Evolutionary conservation across 2,329 filamentous ascomycete genomes (phyloP).

Genomic region (Pseudomassariella vexata): DNA sequence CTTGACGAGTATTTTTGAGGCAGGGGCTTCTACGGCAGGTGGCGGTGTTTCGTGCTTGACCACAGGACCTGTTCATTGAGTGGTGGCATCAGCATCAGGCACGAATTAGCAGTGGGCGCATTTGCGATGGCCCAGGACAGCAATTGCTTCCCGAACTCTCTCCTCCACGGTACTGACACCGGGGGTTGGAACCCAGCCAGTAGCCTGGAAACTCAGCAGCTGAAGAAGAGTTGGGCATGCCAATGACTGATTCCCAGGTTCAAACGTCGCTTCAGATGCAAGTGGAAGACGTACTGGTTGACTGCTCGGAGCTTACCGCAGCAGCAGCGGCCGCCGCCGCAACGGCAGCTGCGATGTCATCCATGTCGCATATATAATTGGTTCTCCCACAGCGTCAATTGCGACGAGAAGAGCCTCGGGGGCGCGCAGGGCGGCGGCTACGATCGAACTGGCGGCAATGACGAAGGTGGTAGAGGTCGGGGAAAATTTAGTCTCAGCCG

Average conservation of each 20-base stretch:
- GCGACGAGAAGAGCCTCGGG: constrained; percentile 1
- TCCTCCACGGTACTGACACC: neutral
- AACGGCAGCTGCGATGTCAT: constrained; percentile 6
- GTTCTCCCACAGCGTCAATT: constrained; percentile 2
- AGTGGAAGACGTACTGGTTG: neutral
- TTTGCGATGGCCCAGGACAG: neutral
- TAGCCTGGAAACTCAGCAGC: no score
- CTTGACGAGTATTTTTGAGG: constrained; percentile 22
- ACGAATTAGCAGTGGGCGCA: neutral
- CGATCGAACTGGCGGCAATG: constrained; percentile 1
- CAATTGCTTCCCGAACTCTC: neutral
- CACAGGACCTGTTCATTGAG: constrained; percentile 15
- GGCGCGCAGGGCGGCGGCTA: constrained; percentile 6
- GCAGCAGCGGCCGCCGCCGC: constrained; percentile 5
- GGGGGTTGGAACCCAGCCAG: neutral
- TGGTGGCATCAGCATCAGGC: constrained; percentile 6
- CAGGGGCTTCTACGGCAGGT: constrained; percentile 9
- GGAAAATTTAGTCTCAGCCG: constrained; percentile 11
- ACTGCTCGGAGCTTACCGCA: neutral
- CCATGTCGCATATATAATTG: constrained; percentile 7
- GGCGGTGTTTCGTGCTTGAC: constrained; percentile 21
- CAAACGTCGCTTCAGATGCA: neutral
- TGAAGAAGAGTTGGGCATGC: no score
- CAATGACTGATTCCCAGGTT: no score
- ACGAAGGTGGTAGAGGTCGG: constrained; percentile 6